Evolutionary conservation across 768 basidiomycete species (phyloP), one percentile per base, ranked within the genome.

Genomic region (Xerocomus potaroensis): DNA sequence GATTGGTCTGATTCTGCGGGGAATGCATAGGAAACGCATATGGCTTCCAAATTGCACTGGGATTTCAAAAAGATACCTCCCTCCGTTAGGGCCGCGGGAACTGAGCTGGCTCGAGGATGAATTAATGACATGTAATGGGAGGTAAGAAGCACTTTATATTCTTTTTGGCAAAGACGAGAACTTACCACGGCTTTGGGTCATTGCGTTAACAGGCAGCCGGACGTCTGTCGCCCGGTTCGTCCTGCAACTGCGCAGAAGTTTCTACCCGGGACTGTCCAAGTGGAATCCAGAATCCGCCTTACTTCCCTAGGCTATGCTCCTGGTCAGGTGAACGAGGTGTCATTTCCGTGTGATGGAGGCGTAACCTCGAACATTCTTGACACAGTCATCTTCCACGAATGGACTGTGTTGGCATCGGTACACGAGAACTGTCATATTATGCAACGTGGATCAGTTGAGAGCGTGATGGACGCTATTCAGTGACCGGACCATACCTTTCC

Each of bases 301-400:
- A 24, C 36, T 24, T 24, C 36, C 44, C 5, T 16, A 22, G 29
- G 41, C 30, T 41, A 43, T 38, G 35, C 34, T 40, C 43, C 40
- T 41, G 21, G 19, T 36, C 26, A 26, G 44, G 33, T 26, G 43
- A 41, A 36, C 37, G n/a, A 24, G 22, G 8, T 14, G 46, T 42
- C 55, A 42, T 50, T 26, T 41, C 56, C 51, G 51, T 34, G 35
- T 42, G 43, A 40, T 16, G 45, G 48, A 52, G 42, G 22, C 21
- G 46, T 29, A 33, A 14, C 18, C 23, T 21, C 19, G 41, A 43
- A 41, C 43, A 30, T 26, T 30, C 41, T 16, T 46, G n/a, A n/a
- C n/a, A n/a, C n/a, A n/a, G 26, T 34, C 36, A 22, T 39, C 44
- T 38, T 43, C 54, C 43, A 29, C 27, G 41, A 33, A 43, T 24